Evolutionary conservation across 2,329 filamentous ascomycete genomes (phyloP), one percentile per base, ranked within the genome.

Genomic region (Dothidotthia symphoricarpi): DNA sequence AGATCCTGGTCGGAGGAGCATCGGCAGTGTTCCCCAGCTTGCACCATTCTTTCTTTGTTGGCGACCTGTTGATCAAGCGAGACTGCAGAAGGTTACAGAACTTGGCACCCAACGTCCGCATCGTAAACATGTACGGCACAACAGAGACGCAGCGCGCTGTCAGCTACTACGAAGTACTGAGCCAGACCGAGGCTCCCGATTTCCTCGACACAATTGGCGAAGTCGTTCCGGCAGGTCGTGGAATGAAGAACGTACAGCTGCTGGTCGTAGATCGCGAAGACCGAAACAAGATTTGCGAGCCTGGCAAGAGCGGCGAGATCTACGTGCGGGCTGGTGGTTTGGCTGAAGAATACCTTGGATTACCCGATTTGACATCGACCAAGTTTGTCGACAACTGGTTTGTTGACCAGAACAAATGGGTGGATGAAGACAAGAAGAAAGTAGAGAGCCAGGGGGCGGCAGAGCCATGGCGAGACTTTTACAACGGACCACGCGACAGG

Each of bases 311-410:
- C 29, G 90, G 91, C 24, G 89, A 95, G 65, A 82, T 95, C 8
- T 88, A 85, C 44, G 77, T 95, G 22, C 76, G 90, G 32, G 88
- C 90, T 8, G 88, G 78, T 34, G 91, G 90, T 45, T 74, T 96
- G 28, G 87, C 90, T 1, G 87, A 94, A 61, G 85, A 85, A 3
- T 95, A 95, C 56, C 72, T 85, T 1, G 80, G 76, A 3, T 68
- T 74, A 13, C 71, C 74, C 0, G 77, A 82, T 38, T 74, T 83
- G 53, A 94, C 81, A 13, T 49, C 56, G 46, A 72, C 81, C 55
- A 95, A 95, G 66, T 95, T 95, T 57, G 60, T 95, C 10, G 67
- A 71, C 36, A 95, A 89, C 63, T 95, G 88, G 88, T 95, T 95
- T 54, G 81, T 91, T 27, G 82, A 93, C 54, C 78, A 80, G 42